Evolutionary conservation across 768 basidiomycete species (phyloP).

Genomic region (Rubroboletus pulcherrimus): DNA sequence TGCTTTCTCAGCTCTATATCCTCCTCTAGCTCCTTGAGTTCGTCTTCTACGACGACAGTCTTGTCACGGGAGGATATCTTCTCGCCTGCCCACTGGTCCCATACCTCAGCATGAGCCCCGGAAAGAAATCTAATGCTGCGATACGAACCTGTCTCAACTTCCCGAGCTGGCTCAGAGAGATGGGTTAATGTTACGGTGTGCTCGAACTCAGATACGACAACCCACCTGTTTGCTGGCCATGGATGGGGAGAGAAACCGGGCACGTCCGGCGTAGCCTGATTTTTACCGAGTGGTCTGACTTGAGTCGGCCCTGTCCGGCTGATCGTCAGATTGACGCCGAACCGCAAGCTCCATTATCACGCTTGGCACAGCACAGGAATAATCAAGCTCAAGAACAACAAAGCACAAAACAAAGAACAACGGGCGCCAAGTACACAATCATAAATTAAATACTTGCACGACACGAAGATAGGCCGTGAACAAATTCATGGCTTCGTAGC

Average conservation of each 20-base stretch:
- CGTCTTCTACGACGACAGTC: slow-evolving; percentile 63
- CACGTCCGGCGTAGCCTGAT: slow-evolving; percentile 6
- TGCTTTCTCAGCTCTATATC: slow-evolving; percentile 79
- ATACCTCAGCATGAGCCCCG: slow-evolving; percentile 19
- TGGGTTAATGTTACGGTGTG: not conserved
- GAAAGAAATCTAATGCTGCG: slow-evolving; percentile 1
- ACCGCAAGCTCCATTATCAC: not conserved
- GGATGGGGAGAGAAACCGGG: not conserved
- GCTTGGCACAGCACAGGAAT: not conserved
- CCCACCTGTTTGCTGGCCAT: slow-evolving; percentile 71
- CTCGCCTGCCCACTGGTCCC: slow-evolving; percentile 78
- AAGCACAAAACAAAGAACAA: not conserved
- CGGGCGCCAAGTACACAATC: not conserved
- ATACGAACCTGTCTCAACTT: slow-evolving; percentile 68
- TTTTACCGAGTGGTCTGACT: slow-evolving; percentile 19
- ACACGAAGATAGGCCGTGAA: not conserved
- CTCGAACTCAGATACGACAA: not conserved
- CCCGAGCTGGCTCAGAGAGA: slow-evolving; percentile 50
- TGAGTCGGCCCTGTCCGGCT: slow-evolving; percentile 15
- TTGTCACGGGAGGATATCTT: slow-evolving; percentile 83
- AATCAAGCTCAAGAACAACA: not conserved
- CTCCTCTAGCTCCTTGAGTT: slow-evolving; percentile 76
- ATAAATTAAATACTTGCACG: slow-evolving; percentile 3
- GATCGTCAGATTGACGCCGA: slow-evolving; percentile 1
- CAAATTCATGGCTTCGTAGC: slow-evolving; percentile 43